Evolutionary conservation across 176 grass and related monocot species (phyloP).

Genomic region (Elymus sibiricus): DNA sequence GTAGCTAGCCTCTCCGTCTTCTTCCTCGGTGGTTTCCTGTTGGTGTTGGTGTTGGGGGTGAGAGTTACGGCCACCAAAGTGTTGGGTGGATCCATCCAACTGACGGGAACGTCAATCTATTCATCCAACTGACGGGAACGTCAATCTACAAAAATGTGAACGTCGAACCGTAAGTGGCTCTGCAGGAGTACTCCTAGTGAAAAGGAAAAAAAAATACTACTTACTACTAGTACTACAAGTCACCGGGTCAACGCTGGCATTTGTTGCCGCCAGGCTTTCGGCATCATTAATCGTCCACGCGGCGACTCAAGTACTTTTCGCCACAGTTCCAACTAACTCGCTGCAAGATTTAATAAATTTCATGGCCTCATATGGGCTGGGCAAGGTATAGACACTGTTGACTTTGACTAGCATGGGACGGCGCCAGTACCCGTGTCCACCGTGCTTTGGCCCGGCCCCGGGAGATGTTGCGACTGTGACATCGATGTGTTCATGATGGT

Average conservation of each 20-base stretch:
- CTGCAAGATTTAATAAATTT: not conserved
- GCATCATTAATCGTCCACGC: not conserved
- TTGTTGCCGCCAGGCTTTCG: not conserved
- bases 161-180: no score
- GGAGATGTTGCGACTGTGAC: no score
- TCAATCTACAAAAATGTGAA: no score
- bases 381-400: no score
- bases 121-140: no score
- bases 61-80: not conserved
- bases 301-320: not conserved
- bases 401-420: no score
- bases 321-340: not conserved
- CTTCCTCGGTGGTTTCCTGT: not conserved
- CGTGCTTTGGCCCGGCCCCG: no score
- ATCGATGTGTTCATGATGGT: no score
- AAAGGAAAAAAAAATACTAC: not conserved
- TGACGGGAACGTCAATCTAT: not conserved
- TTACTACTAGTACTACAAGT: no score
- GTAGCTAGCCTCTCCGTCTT: no score
- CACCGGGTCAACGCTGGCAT: not conserved
- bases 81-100: not conserved
- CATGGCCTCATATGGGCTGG: no score
- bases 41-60: not conserved
- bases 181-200: not conserved
- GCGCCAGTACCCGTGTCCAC: no score